A percentile compares a stretch with the other conserved stretches of the same genome.
These are phyloP conservation scores for Nakaseomyces bracarensis DNA, from an alignment of 1,139 yeast species.

Conservation along the genomic window DNA sequence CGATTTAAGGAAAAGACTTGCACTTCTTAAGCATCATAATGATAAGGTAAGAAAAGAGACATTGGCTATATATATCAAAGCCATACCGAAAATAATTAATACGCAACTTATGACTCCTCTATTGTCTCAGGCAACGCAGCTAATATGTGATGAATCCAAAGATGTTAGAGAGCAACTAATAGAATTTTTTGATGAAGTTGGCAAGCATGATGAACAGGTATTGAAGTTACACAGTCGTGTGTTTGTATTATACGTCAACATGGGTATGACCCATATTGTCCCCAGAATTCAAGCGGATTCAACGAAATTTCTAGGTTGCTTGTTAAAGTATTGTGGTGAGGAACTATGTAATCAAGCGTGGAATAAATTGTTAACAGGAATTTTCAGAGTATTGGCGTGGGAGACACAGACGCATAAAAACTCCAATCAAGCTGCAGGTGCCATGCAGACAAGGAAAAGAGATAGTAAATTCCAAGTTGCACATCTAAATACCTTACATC, in stretches of 20 bases:
- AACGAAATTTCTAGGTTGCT: conserved; percentile 49
- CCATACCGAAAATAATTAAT: conserved; percentile 36
- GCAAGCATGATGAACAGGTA: conserved; percentile 45
- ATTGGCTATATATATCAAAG: conserved; percentile 41
- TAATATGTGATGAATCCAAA: conserved; percentile 31
- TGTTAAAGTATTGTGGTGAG: conserved; percentile 42
- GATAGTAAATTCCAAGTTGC: conserved; percentile 16
- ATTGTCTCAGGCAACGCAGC: conserved; percentile 26
- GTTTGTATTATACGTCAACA: conserved; percentile 66
- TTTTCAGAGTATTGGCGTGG: conserved; percentile 58
- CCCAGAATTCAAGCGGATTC: conserved; percentile 67
- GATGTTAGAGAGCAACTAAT: conserved; percentile 58
- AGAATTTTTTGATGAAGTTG: conserved; percentile 44
- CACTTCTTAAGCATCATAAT: conserved; percentile 74
- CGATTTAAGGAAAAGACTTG: conserved; percentile 50
- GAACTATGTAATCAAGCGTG: conserved; percentile 50
- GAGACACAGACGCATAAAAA: conserved; percentile 25
- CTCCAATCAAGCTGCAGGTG: conserved; percentile 17
- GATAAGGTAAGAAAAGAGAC: conserved; percentile 69
- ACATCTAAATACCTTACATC: conserved; percentile 39
- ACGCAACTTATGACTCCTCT: conserved; percentile 28
- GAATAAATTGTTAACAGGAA: conserved; percentile 49
- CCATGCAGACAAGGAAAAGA: conserved; percentile 19
- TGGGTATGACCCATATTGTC: conserved; percentile 89
- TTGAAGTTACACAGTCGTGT: conserved; percentile 59